Conservation (phyloP, 2,329 filamentous ascomycete species). For the Cryphonectria radicalis region DNA sequence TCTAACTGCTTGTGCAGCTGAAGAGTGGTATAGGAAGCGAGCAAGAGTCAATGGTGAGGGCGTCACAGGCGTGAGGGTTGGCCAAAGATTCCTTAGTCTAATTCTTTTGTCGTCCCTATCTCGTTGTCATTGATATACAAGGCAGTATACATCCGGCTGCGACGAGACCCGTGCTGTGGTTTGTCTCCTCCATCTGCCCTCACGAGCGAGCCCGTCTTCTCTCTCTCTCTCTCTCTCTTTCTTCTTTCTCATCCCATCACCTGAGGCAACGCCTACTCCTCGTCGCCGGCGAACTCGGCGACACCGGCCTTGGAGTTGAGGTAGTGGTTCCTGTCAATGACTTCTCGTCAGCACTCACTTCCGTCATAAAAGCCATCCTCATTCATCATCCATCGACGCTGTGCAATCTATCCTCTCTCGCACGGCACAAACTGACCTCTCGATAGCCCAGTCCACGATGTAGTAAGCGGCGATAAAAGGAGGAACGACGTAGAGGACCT, state of each 20-base stretch:
- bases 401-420: neutral
- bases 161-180: neutral
- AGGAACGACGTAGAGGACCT: slow-evolving; percentile 88
- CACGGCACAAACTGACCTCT: slow-evolving; percentile 68
- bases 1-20: neutral
- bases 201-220: neutral
- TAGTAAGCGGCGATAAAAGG: slow-evolving; percentile 80
- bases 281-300: slow-evolving; percentile 51
- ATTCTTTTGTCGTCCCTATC: neutral
- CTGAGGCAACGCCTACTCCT: slow-evolving; percentile 43
- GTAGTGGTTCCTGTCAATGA: slow-evolving; percentile 69
- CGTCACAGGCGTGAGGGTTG: neutral
- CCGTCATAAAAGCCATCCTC: neutral
- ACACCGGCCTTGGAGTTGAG: slow-evolving; percentile 79
- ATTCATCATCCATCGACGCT: neutral
- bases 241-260: neutral
- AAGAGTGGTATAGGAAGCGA: neutral
- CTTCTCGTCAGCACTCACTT: slow-evolving; percentile 29
- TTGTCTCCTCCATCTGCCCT: neutral
- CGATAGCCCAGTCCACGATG: slow-evolving; percentile 86
- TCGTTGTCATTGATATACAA: neutral
- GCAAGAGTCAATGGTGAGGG: neutral
- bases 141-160: slow-evolving; percentile 3
- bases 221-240: too few species aligned
- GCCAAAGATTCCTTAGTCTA: neutral